Conservation (phyloP, 139 green algal species). For the Picochlorum sp. region DNA sequence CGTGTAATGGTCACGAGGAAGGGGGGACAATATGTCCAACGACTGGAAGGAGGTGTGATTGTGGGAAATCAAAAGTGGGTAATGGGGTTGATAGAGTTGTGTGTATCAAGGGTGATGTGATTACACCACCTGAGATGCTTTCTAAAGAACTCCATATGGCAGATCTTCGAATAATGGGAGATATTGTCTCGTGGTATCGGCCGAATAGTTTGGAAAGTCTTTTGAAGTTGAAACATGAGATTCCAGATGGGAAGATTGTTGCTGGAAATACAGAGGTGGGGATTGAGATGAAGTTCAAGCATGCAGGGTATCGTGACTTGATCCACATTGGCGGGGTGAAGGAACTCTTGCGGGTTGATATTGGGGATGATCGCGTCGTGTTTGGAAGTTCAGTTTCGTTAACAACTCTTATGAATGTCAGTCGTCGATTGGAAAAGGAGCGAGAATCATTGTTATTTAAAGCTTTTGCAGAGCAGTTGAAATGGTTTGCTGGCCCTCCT, state of each 20-base stretch:
- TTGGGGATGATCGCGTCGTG: slow-evolving; percentile 43
- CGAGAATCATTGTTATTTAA: slow-evolving; percentile 25
- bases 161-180: slow-evolving; percentile 38
- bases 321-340: slow-evolving; percentile 64
- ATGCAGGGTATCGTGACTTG: slow-evolving; percentile 61
- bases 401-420: slow-evolving; percentile 39
- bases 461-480: slow-evolving; percentile 80
- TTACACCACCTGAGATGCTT: no score
- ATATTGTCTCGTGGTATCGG: slow-evolving; percentile 35
- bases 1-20: slow-evolving; percentile 68
- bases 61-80: slow-evolving; percentile 7
- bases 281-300: slow-evolving; percentile 97
- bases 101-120: no score
- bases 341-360: slow-evolving; percentile 61
- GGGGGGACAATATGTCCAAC: slow-evolving; percentile 55
- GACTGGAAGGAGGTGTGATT: slow-evolving; percentile 72
- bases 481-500: slow-evolving; percentile 73
- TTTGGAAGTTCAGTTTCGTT: slow-evolving; percentile 77
- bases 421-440: slow-evolving; percentile 30
- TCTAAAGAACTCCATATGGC: no score
- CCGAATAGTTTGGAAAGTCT: slow-evolving; percentile 64
- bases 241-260: slow-evolving; percentile 65
- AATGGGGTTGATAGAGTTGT: no score
- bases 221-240: slow-evolving; percentile 56
- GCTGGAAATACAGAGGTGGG: slow-evolving; percentile 94